Base-by-base conservation (phyloP, 768 basidiomycete genomes). In the Boletus pseudo-olivaceus region DNA sequence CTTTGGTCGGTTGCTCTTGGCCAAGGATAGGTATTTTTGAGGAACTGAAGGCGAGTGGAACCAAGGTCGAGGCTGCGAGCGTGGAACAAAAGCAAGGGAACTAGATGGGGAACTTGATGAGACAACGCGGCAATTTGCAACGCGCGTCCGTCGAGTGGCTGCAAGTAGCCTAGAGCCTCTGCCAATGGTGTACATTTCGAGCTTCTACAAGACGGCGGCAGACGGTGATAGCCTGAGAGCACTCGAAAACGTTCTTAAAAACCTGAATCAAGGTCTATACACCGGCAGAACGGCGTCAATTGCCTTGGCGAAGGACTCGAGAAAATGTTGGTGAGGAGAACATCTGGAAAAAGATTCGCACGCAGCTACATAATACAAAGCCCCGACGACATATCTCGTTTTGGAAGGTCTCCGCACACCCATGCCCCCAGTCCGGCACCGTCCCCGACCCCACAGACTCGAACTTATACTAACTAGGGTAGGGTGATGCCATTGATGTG, bases 331-430 rank as follows among this genome's bases (percentile, higher is more conserved):
- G 35, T 29, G 35, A 49, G 47, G 32, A 34, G n/a, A 35, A 20
- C 9, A 23, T 7, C 17, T 14, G 12, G 14, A 10, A 30, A 15
- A 34, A 54, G 54, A 39, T 47, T 64, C 55, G 34, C 64, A 60
- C 61, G 10, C 62, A 14, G 7, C 5, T 1, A 5, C 12, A 33
- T 23, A 2, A 29, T 5, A 11, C 10, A 32, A 14, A 51, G 20
- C 39, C 2, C 64, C 64, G 65, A 54, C 38, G 33, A 65, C 59
- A 67, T 58, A 50, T 55, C 65, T 40, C 14, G 12, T 54, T 67
- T 45, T 49, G 49, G 65, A 56, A 66, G 49, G 27, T 45, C 64
- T 61, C 62, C 30, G 23, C 5, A 17, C n/a, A 11, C 11, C 17
- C 33, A 35, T 12, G 1, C 20, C 27, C 32, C 14, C 11, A 39